Percentiles rank a stretch among this genome's conserved stretches.
These are phyloP conservation scores for Hordeum pubiflorum DNA, from an alignment of 202 grass and related monocot species.

Conservation along the genomic window DNA sequence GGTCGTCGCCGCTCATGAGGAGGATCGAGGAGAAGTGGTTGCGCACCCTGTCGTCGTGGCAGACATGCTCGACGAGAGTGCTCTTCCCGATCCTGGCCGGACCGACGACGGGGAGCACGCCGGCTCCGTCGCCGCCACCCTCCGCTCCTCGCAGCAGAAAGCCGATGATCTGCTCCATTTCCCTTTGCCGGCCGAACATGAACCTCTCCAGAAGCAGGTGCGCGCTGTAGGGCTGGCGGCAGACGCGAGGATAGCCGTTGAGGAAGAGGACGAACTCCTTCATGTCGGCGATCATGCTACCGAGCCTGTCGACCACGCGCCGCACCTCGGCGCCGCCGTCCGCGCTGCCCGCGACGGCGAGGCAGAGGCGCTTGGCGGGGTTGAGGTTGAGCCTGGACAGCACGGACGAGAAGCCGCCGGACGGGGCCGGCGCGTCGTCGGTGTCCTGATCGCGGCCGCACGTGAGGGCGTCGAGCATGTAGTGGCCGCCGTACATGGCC, in stretches of 20 bases:
- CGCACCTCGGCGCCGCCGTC: not conserved
- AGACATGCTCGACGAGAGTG: constrained; percentile 26
- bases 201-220: not conserved
- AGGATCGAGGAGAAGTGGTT: constrained; percentile 4
- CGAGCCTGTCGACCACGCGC: not conserved
- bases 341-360: not conserved
- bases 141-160: not conserved
- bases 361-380: constrained; percentile 8
- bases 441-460: not conserved
- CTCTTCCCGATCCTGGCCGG: constrained; percentile 12
- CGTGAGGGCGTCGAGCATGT: constrained; percentile 16
- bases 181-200: constrained; percentile 23
- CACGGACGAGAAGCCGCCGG: not conserved
- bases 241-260: not conserved
- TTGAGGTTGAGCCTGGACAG: constrained; percentile 20
- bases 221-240: not conserved
- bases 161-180: not conserved
- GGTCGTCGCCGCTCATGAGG: not conserved
- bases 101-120: constrained; percentile 9
- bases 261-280: constrained; percentile 24
- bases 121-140: not conserved
- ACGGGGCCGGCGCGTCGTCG: not conserved
- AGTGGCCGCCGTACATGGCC: constrained; percentile 16
- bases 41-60: constrained; percentile 21
- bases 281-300: constrained; percentile 1